phyloP scores from a whole-genome alignment of 305 asterid species.

The Petunia hybrid region DNA sequence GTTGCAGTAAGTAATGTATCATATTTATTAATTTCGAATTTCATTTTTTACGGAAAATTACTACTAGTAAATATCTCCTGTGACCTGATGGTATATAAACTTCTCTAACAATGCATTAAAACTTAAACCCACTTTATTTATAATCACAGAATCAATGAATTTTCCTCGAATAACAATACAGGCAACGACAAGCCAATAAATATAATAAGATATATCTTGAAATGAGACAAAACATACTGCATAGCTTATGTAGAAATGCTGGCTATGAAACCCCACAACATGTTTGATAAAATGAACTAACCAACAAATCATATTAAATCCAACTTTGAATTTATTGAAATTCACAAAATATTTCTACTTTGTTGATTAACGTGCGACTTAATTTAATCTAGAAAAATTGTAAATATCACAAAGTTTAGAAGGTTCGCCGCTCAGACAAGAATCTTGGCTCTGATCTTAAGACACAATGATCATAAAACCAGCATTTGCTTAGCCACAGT shows the following conservation, averaged over 20 bases:
- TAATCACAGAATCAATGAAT: neutral
- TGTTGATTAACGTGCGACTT: neutral
- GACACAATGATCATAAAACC: neutral
- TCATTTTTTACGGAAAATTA: too few relatives aligned
- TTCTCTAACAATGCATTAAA: too few relatives aligned
- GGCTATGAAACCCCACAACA: conserved; percentile 14
- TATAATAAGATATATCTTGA: conserved; percentile 4
- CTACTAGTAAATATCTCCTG: too few relatives aligned
- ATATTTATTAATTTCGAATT: too few relatives aligned
- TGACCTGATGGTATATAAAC: too few relatives aligned
- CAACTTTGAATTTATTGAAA: neutral
- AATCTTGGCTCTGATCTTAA: conserved; percentile 61
- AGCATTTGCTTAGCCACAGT: neutral
- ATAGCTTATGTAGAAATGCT: conserved; percentile 20
- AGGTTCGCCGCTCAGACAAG: conserved; percentile 65
- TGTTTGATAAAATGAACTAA: neutral
- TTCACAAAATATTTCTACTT: neutral
- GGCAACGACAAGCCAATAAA: neutral
- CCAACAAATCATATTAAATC: neutral
- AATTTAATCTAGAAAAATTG: neutral
- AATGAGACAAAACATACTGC: conserved; percentile 27
- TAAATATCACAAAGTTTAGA: conserved; percentile 54
- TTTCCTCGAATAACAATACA: conserved; percentile 6
- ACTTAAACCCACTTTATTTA: too few relatives aligned
- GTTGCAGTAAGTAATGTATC: too few relatives aligned